Evolutionary conservation across 202 grass and related monocot genomes (phyloP).

Genomic region (Setaria viridis): DNA sequence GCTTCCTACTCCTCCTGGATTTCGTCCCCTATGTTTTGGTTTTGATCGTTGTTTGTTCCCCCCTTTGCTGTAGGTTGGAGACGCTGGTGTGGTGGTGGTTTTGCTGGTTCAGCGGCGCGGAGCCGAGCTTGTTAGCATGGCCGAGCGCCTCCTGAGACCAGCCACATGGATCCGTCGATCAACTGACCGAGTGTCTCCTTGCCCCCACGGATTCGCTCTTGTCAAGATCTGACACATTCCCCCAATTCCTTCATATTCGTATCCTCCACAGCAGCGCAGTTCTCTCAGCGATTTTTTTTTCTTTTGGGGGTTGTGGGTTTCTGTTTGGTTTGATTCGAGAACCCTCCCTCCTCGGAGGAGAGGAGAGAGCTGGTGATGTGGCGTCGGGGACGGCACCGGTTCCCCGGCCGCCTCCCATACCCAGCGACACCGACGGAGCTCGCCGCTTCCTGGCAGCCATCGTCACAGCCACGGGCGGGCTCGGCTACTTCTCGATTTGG

Average conservation of each 20-base stretch:
- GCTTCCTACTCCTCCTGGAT: background rate
- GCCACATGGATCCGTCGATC: slow-evolving; percentile 71
- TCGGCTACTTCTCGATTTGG: background rate
- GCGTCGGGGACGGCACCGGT: slow-evolving; percentile 39
- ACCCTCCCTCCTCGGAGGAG: background rate
- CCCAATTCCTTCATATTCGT: background rate
- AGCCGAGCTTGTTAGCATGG: slow-evolving; percentile 33
- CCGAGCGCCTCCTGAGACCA: slow-evolving; percentile 59
- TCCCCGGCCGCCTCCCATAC: slow-evolving; percentile 66
- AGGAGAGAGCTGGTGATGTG: slow-evolving; percentile 62
- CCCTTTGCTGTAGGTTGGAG: background rate
- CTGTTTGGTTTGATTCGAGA: background rate
- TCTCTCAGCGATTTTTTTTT: background rate
- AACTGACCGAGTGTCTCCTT: slow-evolving; percentile 71
- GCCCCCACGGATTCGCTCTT: slow-evolving; percentile 61
- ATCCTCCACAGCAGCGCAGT: too few relatives aligned
- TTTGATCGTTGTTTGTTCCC: background rate
- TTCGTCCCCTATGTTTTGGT: background rate
- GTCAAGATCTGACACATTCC: slow-evolving; percentile 77
- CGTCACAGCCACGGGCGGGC: slow-evolving; percentile 4
- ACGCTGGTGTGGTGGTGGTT: too few relatives aligned
- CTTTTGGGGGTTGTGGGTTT: too few relatives aligned
- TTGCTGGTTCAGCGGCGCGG: slow-evolving; percentile 55
- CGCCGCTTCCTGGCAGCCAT: slow-evolving; percentile 15
- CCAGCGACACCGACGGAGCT: slow-evolving; percentile 47